These are phyloP conservation scores for Candida orba DNA, from an alignment of 805 yeast species.

Conservation along the genomic window DNA sequence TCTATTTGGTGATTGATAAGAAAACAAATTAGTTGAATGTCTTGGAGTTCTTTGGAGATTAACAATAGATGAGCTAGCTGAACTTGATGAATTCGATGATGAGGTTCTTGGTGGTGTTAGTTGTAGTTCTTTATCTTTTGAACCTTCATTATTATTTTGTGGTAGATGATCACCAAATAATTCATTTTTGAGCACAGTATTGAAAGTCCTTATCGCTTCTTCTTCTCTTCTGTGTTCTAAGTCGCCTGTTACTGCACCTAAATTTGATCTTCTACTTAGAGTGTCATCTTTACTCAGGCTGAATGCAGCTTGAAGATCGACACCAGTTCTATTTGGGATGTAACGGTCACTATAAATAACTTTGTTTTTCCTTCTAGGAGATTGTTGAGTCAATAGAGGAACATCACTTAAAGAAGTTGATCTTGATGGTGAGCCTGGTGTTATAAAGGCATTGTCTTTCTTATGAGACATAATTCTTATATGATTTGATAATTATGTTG, in stretches of 20 bases:
- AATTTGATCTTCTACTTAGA: conserved; percentile 19
- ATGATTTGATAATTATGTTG: no score
- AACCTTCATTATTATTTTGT: conserved; percentile 26
- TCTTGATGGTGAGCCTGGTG: conserved; percentile 26
- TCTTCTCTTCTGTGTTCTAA: conserved; percentile 62
- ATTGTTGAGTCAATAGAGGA: conserved; percentile 23
- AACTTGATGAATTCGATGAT: conserved; percentile 13
- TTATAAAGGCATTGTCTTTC: conserved; percentile 16
- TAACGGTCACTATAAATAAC: conserved; percentile 72
- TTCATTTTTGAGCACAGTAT: conserved; percentile 81
- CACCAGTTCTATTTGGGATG: conserved; percentile 81
- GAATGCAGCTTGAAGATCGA: conserved; percentile 77
- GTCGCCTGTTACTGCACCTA: conserved; percentile 30
- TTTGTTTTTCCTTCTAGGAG: conserved; percentile 29
- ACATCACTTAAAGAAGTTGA: conserved; percentile 20
- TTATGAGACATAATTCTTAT: conserved; percentile 12
- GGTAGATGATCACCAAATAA: conserved; percentile 85
- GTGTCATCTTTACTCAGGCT: conserved; percentile 16
- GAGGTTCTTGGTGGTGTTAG: conserved; percentile 28
- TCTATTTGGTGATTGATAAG: conserved; percentile 67
- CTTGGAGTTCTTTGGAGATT: conserved; percentile 30
- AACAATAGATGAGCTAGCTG: conserved; percentile 3
- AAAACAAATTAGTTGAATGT: conserved; percentile 50
- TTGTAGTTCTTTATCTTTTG: conserved; percentile 22
- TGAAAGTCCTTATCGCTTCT: conserved; percentile 83